These are phyloP conservation scores for Aschersonia sp. DNA, from an alignment of 2,329 filamentous ascomycete species.

Conservation along the genomic window DNA sequence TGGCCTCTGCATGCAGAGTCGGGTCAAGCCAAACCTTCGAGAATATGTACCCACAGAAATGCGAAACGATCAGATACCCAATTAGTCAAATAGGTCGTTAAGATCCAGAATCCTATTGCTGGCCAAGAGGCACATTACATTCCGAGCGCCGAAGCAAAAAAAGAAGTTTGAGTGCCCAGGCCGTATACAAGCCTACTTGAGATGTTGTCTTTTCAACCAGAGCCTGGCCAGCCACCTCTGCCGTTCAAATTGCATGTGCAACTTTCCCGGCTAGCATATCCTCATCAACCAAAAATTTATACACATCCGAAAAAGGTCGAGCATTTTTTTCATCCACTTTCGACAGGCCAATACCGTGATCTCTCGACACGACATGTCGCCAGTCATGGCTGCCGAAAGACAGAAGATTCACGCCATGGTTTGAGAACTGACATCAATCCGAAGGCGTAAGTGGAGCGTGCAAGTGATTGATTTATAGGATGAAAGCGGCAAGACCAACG, in stretches of 20 bases:
- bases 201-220: too few species aligned
- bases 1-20: background rate
- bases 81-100: slow-evolving; percentile 9
- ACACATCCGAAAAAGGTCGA: slow-evolving; percentile 12
- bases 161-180: background rate
- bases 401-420: slow-evolving; percentile 6
- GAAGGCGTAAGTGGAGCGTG: slow-evolving; percentile 20
- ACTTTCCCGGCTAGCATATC: slow-evolving; percentile 15
- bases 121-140: slow-evolving; percentile 17
- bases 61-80: background rate
- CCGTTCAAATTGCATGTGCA: background rate
- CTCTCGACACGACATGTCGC: slow-evolving; percentile 15
- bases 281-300: slow-evolving; percentile 20
- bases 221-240: too few species aligned
- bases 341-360: slow-evolving; percentile 1
- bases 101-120: slow-evolving; percentile 11
- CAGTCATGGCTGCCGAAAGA: slow-evolving; percentile 16
- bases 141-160: slow-evolving; percentile 7
- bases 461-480: slow-evolving; percentile 36
- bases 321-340: background rate
- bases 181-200: slow-evolving; percentile 2
- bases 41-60: background rate
- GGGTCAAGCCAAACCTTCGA: too few species aligned
- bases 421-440: slow-evolving; percentile 17
- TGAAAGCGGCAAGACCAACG: slow-evolving; percentile 42